Evolutionary conservation across 345 rosid species (phyloP).

Genomic region (Melastoma malabathricum): DNA sequence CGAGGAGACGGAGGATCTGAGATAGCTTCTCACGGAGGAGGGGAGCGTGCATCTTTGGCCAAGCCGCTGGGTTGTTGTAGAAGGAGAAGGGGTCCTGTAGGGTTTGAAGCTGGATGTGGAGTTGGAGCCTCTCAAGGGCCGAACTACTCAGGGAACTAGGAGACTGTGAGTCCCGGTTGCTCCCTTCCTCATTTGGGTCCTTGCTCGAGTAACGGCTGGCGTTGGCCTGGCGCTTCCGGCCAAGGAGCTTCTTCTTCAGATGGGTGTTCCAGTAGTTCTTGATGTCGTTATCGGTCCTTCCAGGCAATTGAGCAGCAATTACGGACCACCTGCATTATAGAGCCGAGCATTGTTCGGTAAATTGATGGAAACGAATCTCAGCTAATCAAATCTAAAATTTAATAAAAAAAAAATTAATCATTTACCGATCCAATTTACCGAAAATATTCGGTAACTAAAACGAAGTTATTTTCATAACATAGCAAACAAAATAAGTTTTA

Average conservation of each 20-base stretch:
- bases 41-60: slow-evolving; percentile 53
- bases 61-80: slow-evolving; percentile 51
- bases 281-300: slow-evolving; percentile 13
- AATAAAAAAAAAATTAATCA: background rate
- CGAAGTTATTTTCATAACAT: too few relatives aligned
- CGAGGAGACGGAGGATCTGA: slow-evolving; percentile 22
- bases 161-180: slow-evolving; percentile 22
- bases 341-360: too few relatives aligned
- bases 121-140: slow-evolving; percentile 82
- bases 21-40: slow-evolving; percentile 24
- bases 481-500: too few relatives aligned
- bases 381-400: background rate
- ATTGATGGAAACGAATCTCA: background rate
- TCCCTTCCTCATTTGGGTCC: slow-evolving; percentile 10
- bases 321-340: slow-evolving; percentile 17
- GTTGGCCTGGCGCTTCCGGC: slow-evolving; percentile 7
- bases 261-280: slow-evolving; percentile 16
- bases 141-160: slow-evolving; percentile 47
- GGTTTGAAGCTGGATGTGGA: slow-evolving; percentile 81
- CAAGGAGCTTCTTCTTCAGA: slow-evolving; percentile 13
- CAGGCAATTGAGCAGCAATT: slow-evolving; percentile 12
- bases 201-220: background rate
- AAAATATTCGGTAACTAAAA: too few relatives aligned
- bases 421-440: too few relatives aligned
- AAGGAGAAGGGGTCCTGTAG: slow-evolving; percentile 45